Evolutionary conservation across 225 moss, liverwort and hornwort species (phyloP), one percentile per base, ranked within the genome.

Genomic region (Straminergon stramineum): DNA sequence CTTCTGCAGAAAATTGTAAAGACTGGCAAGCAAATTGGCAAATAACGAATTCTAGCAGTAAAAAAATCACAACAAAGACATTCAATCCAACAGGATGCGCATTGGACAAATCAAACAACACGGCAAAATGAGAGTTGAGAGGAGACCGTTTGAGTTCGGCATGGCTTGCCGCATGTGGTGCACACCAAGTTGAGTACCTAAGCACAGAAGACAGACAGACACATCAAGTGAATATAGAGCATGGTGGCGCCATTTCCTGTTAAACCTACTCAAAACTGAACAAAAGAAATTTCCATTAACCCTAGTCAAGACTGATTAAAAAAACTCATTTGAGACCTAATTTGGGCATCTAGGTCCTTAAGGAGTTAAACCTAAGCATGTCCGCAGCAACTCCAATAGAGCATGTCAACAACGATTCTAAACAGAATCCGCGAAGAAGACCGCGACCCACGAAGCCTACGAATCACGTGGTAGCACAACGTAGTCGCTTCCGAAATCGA

Each of bases 121-220:
- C 83, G 67, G 75, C 9, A 87, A 61, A 75, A 85, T 60, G 60
- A 65, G 86, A 66, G 86, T 82, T 83, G 69, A 75, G 86, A 87
- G 80, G 65, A 67, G 61, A 97, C 98, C 92, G 96, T 98, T 95
- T 97, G 92, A 21, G 98, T 96, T 87, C 97, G 95, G 84, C 97
- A 98, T 92, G 98, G 98, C 92, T 98, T 98, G 88, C 94, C 93
- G 88, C 98, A 98, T 82, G 95, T 91, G 69, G 92, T 89, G 91
- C 97, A 97, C 76, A 96, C 96, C 92, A 97, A 88, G 92, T 98
- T 97, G 74, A 98, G 97, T 81, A 98, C 98, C 98, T 98, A 91
- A 58, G 83, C 88, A 86, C 76, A 93, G 63, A 89, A 93, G 81
- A 53, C 92, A 95, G 87, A 74, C 76, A 82, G 55, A 84, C 35